These are phyloP conservation scores for Nyctanthes arbortristis DNA, from an alignment of 257 asterid genomes.

Conservation along the genomic window DNA sequence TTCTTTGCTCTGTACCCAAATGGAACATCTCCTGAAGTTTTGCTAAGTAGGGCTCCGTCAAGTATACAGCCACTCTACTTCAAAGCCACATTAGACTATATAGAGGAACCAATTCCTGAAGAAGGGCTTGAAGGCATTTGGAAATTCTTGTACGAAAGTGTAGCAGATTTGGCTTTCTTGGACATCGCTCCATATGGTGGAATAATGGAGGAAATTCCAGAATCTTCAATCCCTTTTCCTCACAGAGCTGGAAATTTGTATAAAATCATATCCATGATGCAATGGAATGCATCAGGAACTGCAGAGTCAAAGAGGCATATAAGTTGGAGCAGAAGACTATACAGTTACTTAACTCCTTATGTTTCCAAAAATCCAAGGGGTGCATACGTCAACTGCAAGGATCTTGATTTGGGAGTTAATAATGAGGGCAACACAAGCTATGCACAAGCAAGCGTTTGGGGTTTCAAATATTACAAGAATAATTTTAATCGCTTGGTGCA, in stretches of 20 bases:
- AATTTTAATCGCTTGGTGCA: constrained; percentile 5
- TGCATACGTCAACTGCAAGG: constrained; percentile 34
- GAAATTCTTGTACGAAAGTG: constrained; percentile 14
- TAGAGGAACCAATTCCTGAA: constrained; percentile 21
- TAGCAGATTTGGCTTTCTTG: constrained; percentile 6
- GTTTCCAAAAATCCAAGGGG: constrained; percentile 32
- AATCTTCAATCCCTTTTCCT: constrained; percentile 30
- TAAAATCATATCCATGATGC: constrained; percentile 13
- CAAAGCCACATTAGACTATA: constrained; percentile 34
- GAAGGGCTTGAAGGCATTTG: constrained; percentile 22
- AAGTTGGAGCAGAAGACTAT: constrained; percentile 28
- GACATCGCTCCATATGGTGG: too few relatives aligned
- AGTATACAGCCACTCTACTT: neutral
- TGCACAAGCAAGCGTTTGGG: constrained; percentile 6
- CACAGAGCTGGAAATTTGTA: constrained; percentile 31
- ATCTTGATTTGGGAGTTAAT: constrained; percentile 38
- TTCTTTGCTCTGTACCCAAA: constrained; percentile 8
- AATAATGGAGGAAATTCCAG: constrained; percentile 28
- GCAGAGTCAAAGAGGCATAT: constrained; percentile 7
- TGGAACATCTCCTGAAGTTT: neutral
- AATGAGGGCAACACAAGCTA: constrained; percentile 20
- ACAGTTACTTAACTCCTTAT: constrained; percentile 26
- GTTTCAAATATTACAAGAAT: neutral
- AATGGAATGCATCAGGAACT: constrained; percentile 15
- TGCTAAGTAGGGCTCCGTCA: constrained; percentile 10